These are phyloP conservation scores for Collariella sp. DNA, from an alignment of 495 filamentous ascomycete species.

Conservation along the genomic window DNA sequence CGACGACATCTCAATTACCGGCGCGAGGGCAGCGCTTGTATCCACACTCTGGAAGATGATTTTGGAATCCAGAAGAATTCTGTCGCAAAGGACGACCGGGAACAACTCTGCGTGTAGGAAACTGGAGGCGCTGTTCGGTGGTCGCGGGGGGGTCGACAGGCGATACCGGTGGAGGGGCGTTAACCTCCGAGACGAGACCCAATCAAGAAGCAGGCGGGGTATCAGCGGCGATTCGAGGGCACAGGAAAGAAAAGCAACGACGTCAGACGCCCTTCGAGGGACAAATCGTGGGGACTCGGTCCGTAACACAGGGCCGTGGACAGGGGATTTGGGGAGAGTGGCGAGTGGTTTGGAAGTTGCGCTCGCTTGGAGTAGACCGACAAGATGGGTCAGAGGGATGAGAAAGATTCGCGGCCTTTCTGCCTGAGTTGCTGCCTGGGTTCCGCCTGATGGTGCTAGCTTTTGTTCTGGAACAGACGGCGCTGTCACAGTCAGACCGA, in stretches of 20 bases:
- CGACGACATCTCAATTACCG: conserved; percentile 39
- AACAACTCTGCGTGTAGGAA: neutral
- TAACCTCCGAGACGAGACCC: conserved; percentile 9
- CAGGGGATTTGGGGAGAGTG: too few relatives aligned
- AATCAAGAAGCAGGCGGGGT: neutral
- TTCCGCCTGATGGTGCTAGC: neutral
- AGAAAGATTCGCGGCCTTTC: neutral
- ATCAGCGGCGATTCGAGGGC: conserved; percentile 3
- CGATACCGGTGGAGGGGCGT: neutral
- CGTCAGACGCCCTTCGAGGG: conserved; percentile 3
- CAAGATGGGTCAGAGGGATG: neutral
- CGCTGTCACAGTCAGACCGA: conserved; percentile 5
- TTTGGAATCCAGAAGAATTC: neutral
- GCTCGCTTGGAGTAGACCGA: neutral
- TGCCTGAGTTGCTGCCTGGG: conserved; percentile 9
- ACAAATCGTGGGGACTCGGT: neutral
- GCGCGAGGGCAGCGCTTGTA: conserved; percentile 2
- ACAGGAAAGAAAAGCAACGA: neutral
- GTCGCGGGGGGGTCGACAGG: neutral
- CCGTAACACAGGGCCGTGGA: too few relatives aligned
- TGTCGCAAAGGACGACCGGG: neutral
- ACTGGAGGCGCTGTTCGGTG: neutral
- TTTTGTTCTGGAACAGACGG: neutral
- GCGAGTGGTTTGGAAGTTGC: too few relatives aligned
- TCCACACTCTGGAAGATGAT: too few relatives aligned